A percentile compares a stretch with the other conserved stretches of the same genome.
These are phyloP conservation scores for Globisporangium nagaii DNA, from an alignment of 352 stramenopile genomes.

Conservation along the genomic window DNA sequence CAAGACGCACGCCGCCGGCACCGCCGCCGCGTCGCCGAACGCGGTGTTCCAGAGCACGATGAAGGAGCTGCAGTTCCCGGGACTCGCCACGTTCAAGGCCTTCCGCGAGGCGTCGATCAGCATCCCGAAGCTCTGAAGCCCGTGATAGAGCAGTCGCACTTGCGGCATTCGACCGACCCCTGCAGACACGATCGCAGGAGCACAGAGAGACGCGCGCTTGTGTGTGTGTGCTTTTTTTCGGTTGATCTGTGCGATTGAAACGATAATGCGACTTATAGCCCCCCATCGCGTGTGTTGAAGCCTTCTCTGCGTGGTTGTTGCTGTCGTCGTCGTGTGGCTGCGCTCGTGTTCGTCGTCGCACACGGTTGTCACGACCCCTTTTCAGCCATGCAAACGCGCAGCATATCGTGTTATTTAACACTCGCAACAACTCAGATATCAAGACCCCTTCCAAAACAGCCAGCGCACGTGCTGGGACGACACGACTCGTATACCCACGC, in stretches of 20 bases:
- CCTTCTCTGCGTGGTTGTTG: background rate
- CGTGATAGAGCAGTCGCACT: background rate
- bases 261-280: conserved; percentile 7
- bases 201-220: background rate
- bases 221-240: background rate
- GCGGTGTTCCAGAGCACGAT: conserved; percentile 91
- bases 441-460: no score
- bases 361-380: background rate
- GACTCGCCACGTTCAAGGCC: conserved; percentile 64
- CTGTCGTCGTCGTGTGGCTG: background rate
- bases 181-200: background rate
- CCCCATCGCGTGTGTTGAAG: background rate
- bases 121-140: conserved; percentile 58
- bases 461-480: no score
- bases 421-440: background rate
- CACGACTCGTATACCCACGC: no score
- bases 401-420: background rate
- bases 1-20: conserved; percentile 8
- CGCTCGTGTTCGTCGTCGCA: background rate
- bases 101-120: conserved; percentile 70
- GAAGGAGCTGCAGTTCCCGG: conserved; percentile 92
- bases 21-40: conserved; percentile 72
- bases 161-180: conserved; percentile 1
- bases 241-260: background rate
- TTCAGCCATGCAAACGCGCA: background rate